These are phyloP conservation scores for Pythium sukuiense DNA, from an alignment of 352 stramenopile species.

Conservation along the genomic window DNA sequence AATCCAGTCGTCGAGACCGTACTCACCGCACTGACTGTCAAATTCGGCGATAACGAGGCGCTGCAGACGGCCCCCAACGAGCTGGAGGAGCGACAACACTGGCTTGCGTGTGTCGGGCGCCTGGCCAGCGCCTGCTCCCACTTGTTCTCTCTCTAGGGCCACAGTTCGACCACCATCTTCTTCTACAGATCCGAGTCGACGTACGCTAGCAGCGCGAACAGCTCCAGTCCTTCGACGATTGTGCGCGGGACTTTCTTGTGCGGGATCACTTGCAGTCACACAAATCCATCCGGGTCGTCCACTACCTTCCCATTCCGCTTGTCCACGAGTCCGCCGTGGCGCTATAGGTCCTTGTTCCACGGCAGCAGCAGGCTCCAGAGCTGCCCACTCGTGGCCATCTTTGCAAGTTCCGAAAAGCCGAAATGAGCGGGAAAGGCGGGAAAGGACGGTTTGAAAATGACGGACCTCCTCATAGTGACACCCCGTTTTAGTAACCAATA, in stretches of 20 bases:
- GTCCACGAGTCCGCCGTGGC: not conserved
- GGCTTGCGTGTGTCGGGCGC: too few relatives aligned
- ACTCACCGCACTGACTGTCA: too few relatives aligned
- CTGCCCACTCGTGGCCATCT: too few relatives aligned
- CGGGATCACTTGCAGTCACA: not conserved
- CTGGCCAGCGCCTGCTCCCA: not conserved
- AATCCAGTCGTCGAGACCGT: too few relatives aligned
- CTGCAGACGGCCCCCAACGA: too few relatives aligned
- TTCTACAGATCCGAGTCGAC: not conserved
- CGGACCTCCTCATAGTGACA: too few relatives aligned
- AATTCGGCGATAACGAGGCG: too few relatives aligned
- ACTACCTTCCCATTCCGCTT: not conserved
- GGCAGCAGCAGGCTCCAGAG: not conserved
- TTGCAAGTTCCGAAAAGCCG: too few relatives aligned
- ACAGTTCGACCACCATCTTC: not conserved
- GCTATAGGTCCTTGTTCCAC: not conserved
- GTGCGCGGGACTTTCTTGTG: not conserved
- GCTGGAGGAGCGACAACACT: too few relatives aligned
- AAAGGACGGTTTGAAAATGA: too few relatives aligned
- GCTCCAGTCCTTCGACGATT: constrained; percentile 1
- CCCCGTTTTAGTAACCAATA: too few relatives aligned
- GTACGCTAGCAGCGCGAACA: not conserved
- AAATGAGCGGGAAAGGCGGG: too few relatives aligned
- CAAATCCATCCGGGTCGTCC: not conserved
- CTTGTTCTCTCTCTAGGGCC: not conserved